These are phyloP conservation scores for Peronospora tabacina DNA, from an alignment of 352 stramenopile genomes.

Conservation along the genomic window DNA sequence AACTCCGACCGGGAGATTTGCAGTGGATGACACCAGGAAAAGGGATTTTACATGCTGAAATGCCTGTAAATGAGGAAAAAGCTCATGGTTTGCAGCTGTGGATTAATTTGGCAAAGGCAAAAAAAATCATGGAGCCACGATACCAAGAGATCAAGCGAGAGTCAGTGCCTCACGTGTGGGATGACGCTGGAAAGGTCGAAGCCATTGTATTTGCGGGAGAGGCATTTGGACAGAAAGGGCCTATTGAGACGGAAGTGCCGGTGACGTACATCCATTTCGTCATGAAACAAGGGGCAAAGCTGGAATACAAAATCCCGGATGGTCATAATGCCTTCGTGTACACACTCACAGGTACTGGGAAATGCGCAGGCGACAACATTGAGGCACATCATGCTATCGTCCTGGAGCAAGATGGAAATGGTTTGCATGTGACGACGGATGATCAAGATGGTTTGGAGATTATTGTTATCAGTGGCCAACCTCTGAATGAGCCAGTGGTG, in stretches of 20 bases:
- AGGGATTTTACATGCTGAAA: constrained; percentile 49
- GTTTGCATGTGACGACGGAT: constrained; percentile 34
- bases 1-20: constrained; percentile 39
- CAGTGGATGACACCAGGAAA: constrained; percentile 55
- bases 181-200: constrained; percentile 33
- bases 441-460: constrained; percentile 38
- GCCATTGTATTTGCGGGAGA: constrained; percentile 49
- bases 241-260: constrained; percentile 36
- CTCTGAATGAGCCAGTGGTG: constrained; percentile 52
- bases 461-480: constrained; percentile 49
- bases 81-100: constrained; percentile 45
- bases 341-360: constrained; percentile 27
- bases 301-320: constrained; percentile 35
- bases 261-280: constrained; percentile 54
- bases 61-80: constrained; percentile 29
- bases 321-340: constrained; percentile 44
- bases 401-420: constrained; percentile 40
- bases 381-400: constrained; percentile 40
- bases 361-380: constrained; percentile 18
- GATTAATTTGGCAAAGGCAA: constrained; percentile 39
- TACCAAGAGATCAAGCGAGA: constrained; percentile 50
- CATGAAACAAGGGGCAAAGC: constrained; percentile 28
- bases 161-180: constrained; percentile 31
- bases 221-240: constrained; percentile 36
- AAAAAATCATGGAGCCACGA: constrained; percentile 42